A percentile compares a stretch with the other conserved stretches of the same genome.
These are phyloP conservation scores for Chaetomium sp. DNA, from an alignment of 2,329 filamentous ascomycete species.

Conservation along the genomic window DNA sequence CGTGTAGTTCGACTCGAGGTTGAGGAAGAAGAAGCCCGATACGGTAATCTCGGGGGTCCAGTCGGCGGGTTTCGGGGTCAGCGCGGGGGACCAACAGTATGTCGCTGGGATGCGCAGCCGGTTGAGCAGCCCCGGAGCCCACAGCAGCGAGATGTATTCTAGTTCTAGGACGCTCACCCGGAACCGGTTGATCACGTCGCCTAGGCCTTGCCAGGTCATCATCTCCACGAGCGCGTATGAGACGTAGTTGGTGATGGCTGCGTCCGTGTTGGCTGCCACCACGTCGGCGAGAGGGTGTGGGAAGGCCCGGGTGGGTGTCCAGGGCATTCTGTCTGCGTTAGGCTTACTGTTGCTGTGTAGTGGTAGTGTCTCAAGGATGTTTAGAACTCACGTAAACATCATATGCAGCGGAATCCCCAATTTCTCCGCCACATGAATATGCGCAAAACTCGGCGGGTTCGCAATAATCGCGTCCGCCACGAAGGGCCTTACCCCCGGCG, in stretches of 20 bases:
- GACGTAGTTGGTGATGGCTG: slow-evolving; percentile 72
- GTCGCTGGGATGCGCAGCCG: slow-evolving; percentile 76
- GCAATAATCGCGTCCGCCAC: slow-evolving; percentile 78
- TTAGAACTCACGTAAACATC: slow-evolving; percentile 71
- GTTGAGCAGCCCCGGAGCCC: slow-evolving; percentile 72
- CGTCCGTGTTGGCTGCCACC: slow-evolving; percentile 66
- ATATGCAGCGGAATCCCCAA: slow-evolving; percentile 69
- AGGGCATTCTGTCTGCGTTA: slow-evolving; percentile 74
- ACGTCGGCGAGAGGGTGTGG: slow-evolving; percentile 83
- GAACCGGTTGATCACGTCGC: slow-evolving; percentile 86
- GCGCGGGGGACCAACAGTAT: slow-evolving; percentile 82
- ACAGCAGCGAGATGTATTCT: slow-evolving; percentile 71
- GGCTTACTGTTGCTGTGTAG: slow-evolving; percentile 37
- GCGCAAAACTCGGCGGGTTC: slow-evolving; percentile 71
- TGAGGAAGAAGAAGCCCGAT: slow-evolving; percentile 70
- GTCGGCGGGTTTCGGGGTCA: slow-evolving; percentile 56
- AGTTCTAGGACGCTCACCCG: slow-evolving; percentile 67
- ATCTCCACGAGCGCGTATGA: slow-evolving; percentile 82
- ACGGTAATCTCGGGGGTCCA: slow-evolving; percentile 68
- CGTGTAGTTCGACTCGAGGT: slow-evolving; percentile 58
- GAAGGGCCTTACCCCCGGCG: slow-evolving; percentile 53
- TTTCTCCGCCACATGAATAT: slow-evolving; percentile 69
- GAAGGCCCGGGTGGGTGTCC: slow-evolving; percentile 78
- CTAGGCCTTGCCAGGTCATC: slow-evolving; percentile 88
- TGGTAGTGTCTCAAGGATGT: not conserved